A percentile compares a stretch with the other conserved stretches of the same genome.
These are phyloP conservation scores for Achaetomiella virescens DNA, from an alignment of 495 filamentous ascomycete genomes.

Conservation along the genomic window DNA sequence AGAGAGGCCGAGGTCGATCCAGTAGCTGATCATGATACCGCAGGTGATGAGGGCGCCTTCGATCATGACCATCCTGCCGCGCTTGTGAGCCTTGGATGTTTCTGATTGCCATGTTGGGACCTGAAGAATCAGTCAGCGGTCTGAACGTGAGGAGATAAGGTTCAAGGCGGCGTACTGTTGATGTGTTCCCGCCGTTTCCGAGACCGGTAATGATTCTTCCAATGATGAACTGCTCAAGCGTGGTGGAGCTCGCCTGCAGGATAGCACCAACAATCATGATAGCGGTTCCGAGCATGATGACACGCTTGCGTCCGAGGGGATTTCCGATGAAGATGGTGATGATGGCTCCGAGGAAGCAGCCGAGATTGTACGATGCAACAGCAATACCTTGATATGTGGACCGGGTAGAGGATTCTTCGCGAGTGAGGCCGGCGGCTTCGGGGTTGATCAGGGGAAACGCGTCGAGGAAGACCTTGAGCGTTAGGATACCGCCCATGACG, in stretches of 20 bases:
- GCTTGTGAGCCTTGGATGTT: constrained; percentile 64
- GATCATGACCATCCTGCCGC: constrained; percentile 76
- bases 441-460: constrained; percentile 54
- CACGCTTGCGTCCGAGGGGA: constrained; percentile 48
- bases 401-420: constrained; percentile 33
- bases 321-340: constrained; percentile 55
- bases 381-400: constrained; percentile 49
- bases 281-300: constrained; percentile 53
- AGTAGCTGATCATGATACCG: constrained; percentile 63
- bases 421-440: constrained; percentile 24
- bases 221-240: constrained; percentile 49
- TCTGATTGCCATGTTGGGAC: constrained; percentile 73
- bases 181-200: constrained; percentile 14
- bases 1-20: constrained; percentile 61
- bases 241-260: constrained; percentile 44
- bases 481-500: constrained; percentile 56
- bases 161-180: constrained; percentile 31
- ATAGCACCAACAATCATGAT: constrained; percentile 54
- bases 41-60: constrained; percentile 62
- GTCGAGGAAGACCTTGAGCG: constrained; percentile 47
- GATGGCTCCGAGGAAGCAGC: constrained; percentile 45
- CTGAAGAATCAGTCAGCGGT: neutral
- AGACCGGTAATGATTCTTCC: constrained; percentile 51
- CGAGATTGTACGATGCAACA: constrained; percentile 23
- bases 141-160: neutral